These are phyloP conservation scores for Thraustochytrium sp. DNA, from an alignment of 352 stramenopile species.

Conservation along the genomic window DNA sequence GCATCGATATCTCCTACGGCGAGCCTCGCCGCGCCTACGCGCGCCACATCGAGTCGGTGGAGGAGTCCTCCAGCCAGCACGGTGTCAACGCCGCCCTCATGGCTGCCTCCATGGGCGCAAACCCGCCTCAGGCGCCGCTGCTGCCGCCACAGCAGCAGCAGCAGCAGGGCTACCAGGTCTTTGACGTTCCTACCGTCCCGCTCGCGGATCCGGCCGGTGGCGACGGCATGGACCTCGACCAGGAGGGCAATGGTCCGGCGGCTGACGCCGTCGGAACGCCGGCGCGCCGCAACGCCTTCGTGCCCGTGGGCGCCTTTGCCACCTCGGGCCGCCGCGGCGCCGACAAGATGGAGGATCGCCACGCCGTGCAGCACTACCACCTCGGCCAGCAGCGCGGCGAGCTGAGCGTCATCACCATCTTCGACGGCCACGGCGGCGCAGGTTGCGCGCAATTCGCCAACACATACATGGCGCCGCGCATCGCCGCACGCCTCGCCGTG, in stretches of 20 bases:
- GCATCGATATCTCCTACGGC: background rate
- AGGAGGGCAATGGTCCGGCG: background rate
- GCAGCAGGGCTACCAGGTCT: constrained; percentile 8
- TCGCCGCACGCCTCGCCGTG: background rate
- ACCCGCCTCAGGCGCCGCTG: background rate
- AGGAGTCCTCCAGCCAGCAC: background rate
- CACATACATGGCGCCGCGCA: background rate
- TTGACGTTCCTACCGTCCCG: constrained; percentile 1
- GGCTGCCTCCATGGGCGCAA: background rate
- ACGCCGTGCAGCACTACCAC: background rate
- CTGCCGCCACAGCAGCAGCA: background rate
- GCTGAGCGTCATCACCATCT: constrained; percentile 6
- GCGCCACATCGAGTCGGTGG: background rate
- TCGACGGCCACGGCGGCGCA: constrained; percentile 21
- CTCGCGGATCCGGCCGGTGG: background rate
- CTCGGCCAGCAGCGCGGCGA: background rate
- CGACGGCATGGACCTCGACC: background rate
- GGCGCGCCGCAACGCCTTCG: background rate
- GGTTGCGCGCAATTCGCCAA: constrained; percentile 29
- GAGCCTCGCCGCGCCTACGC: background rate
- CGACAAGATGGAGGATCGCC: constrained; percentile 40
- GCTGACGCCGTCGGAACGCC: background rate
- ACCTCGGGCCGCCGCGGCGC: constrained; percentile 26
- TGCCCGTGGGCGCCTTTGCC: constrained; percentile 17
- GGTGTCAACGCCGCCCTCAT: background rate